Conservation (phyloP, 441 rosid species). For the Geranium incanum region DNA sequence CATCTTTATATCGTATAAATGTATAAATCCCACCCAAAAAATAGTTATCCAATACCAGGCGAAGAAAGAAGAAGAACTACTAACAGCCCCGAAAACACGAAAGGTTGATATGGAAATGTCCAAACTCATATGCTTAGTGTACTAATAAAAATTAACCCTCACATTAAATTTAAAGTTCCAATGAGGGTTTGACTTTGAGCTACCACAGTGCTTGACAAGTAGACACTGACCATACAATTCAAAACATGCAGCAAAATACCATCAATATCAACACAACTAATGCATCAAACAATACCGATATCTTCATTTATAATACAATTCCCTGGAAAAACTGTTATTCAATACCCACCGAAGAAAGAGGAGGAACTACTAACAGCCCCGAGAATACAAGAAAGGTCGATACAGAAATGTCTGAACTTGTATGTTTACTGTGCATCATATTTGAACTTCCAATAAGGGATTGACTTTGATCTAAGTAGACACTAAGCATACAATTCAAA, state of each 20-base stretch:
- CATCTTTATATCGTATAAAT: not conserved
- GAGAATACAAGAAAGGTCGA: not conserved
- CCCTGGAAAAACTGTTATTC: not conserved
- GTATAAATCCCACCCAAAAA: not conserved
- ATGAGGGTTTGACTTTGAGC: not conserved
- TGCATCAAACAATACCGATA: not conserved
- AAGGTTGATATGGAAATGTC: not conserved
- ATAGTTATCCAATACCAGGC: not conserved
- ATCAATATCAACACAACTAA: not conserved
- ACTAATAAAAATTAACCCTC: not conserved
- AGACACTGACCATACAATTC: not conserved
- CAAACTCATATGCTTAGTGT: not conserved
- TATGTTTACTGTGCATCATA: not conserved
- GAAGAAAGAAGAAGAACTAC: not conserved
- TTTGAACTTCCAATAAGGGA: not conserved
- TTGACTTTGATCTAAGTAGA: not conserved
- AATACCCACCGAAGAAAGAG: not conserved
- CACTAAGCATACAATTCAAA: not conserved
- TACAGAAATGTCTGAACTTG: not conserved
- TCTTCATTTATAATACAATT: not conserved
- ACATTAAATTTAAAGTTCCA: not conserved
- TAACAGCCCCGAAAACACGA: not conserved
- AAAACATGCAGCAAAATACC: not conserved
- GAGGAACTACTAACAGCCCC: not conserved
- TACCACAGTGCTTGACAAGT: not conserved